Conservation (phyloP, 768 basidiomycete genomes). For the Boletus patriciae region DNA sequence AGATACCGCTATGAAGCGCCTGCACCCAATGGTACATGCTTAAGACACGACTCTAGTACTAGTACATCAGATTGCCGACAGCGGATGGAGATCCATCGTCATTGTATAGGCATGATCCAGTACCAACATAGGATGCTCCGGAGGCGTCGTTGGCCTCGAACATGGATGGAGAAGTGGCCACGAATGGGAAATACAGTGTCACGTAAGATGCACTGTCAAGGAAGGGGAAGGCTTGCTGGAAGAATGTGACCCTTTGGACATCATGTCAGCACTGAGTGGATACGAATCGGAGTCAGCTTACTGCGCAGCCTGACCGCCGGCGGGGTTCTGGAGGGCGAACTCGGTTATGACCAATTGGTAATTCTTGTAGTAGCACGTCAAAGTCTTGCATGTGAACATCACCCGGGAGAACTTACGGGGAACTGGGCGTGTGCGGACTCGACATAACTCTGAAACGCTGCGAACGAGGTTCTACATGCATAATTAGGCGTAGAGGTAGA, state of each 20-base stretch:
- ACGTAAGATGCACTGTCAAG: slow-evolving; percentile 33
- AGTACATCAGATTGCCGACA: slow-evolving; percentile 27
- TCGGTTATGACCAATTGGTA: slow-evolving; percentile 32
- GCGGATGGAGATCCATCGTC: slow-evolving; percentile 27
- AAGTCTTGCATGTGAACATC: neutral
- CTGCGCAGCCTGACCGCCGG: slow-evolving; percentile 33
- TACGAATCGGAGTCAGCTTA: slow-evolving; percentile 12
- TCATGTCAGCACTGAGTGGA: neutral
- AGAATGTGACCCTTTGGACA: slow-evolving; percentile 31
- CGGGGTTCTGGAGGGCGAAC: slow-evolving; percentile 34
- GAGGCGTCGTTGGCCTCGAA: slow-evolving; percentile 18
- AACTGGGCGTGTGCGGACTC: slow-evolving; percentile 29
- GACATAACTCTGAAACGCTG: slow-evolving; percentile 30
- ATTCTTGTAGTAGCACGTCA: slow-evolving; percentile 15
- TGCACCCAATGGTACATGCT: neutral
- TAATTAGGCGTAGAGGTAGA: neutral
- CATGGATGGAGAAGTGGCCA: slow-evolving; percentile 34
- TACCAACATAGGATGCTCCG: slow-evolving; percentile 22
- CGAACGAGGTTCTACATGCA: slow-evolving; percentile 23
- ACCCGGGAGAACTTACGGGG: slow-evolving; percentile 19
- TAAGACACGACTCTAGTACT: too few species aligned
- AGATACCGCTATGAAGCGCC: neutral
- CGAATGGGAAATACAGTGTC: slow-evolving; percentile 38
- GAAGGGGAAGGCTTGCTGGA: slow-evolving; percentile 36
- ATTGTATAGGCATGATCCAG: slow-evolving; percentile 36